Base-by-base conservation (phyloP, 257 asterid species). In the Capsicum pubescens region DNA sequence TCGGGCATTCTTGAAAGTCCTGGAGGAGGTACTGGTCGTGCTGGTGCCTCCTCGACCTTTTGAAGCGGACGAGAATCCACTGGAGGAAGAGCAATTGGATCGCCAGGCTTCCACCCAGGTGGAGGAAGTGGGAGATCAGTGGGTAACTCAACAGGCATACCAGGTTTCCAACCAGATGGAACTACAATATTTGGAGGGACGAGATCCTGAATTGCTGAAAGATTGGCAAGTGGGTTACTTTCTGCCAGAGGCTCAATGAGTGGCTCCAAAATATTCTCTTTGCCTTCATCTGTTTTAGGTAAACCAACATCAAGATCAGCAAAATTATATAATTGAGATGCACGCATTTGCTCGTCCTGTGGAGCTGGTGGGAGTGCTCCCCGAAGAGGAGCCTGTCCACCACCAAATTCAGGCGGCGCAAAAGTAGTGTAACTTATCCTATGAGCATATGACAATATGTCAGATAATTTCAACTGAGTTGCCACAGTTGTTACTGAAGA, bases 291-390 rank as follows among this genome's bases (percentile, higher is more conserved):
- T 17, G 90, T 84, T 85, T 91, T 90, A n/a, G 98, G 97, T 61
- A 95, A 82, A 16, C 98, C 98, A 36, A 96, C 85, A 67, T 94
- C 97, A 63, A 92, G 95, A 86, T 93, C 92, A 26, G 95, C 95
- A 74, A 90, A 91, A 72, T 63, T 71, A 82, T 92, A 97, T 11
- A 97, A 59, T 81, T 87, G 95, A 3, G 99, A 94, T 2, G 98
- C 98, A 5, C 98, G 97, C 98, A 97, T 90, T 70, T 97, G 99
- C 88, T 97, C 98, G 48, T 97, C 99, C 87, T 95, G 99, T 11
- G 98, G 98, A 50, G 99, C 98, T 1, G 98, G 98, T 26, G 98
- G 98, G 42, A 97, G 95, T 13, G 97, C 97, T 35, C 99, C 98
- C 7, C 95, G 90, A 12, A 92, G 97, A 44, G 99, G 95, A 26